These are phyloP conservation scores for Ogataea henricii DNA, from an alignment of 805 yeast genomes.

Conservation along the genomic window DNA sequence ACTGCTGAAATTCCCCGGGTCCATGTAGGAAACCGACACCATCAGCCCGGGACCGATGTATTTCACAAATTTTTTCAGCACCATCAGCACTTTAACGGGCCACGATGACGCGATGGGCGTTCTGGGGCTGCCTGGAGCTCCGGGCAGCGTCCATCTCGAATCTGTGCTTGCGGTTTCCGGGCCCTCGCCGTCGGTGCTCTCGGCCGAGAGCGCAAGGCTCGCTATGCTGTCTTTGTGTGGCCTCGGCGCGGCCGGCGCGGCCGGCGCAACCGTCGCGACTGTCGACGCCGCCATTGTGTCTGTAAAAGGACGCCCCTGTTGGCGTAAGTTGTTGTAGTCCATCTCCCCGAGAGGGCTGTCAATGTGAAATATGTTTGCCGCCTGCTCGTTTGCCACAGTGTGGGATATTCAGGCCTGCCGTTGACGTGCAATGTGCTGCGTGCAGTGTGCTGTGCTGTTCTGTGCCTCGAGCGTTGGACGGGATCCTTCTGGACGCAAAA, in stretches of 20 bases:
- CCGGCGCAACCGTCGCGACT: not conserved
- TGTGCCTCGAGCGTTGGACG: not conserved
- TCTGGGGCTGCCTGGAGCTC: not conserved
- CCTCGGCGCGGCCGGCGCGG: not conserved
- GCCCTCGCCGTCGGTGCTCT: slow-evolving; percentile 1
- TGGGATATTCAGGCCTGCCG: too few relatives aligned
- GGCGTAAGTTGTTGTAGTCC: slow-evolving; percentile 6
- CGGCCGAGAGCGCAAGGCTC: slow-evolving; percentile 1
- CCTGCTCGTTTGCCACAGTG: not conserved
- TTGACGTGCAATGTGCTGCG: too few relatives aligned
- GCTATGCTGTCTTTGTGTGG: slow-evolving; percentile 1
- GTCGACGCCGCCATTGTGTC: not conserved
- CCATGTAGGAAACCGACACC: slow-evolving; percentile 96
- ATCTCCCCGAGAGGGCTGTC: slow-evolving; percentile 1
- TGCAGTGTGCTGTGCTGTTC: not conserved
- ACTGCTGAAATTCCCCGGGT: slow-evolving; percentile 95
- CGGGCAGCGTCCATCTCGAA: not conserved
- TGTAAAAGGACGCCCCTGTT: not conserved
- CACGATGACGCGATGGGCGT: not conserved
- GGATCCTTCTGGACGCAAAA: not conserved
- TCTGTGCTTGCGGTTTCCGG: slow-evolving; percentile 5
- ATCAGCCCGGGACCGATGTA: slow-evolving; percentile 92
- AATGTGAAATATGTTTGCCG: not conserved
- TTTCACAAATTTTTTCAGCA: slow-evolving; percentile 39
- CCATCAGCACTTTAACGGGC: slow-evolving; percentile 12